These are phyloP conservation scores for Daldinia bambusicola DNA, from an alignment of 495 filamentous ascomycete species.

Conservation along the genomic window DNA sequence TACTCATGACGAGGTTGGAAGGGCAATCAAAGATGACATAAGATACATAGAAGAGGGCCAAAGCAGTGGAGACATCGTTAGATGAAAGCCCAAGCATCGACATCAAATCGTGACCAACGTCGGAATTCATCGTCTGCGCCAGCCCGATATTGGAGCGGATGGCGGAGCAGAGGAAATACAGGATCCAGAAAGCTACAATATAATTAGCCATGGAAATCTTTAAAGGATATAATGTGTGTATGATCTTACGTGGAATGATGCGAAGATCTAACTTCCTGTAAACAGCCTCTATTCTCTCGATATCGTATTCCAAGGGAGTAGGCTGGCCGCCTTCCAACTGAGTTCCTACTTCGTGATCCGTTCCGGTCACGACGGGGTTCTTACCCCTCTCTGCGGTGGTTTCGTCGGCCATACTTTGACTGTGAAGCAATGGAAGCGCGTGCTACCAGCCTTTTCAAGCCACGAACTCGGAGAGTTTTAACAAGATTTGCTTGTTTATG, in stretches of 20 bases:
- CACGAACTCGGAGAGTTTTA: constrained; percentile 5
- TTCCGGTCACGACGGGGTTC: constrained; percentile 34
- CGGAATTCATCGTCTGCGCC: constrained; percentile 87
- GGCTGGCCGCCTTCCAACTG: constrained; percentile 28
- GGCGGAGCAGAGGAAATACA: constrained; percentile 92
- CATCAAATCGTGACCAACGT: constrained; percentile 72
- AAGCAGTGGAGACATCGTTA: constrained; percentile 80
- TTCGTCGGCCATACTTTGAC: constrained; percentile 59
- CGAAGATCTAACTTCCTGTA: constrained; percentile 84
- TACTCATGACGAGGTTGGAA: constrained; percentile 89
- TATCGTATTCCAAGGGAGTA: constrained; percentile 54
- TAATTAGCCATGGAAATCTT: constrained; percentile 11
- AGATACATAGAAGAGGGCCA: constrained; percentile 89
- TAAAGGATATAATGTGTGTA: background rate
- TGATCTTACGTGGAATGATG: constrained; percentile 73
- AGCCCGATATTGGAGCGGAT: constrained; percentile 91
- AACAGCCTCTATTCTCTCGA: constrained; percentile 69
- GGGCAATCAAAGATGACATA: constrained; percentile 92
- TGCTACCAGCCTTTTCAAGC: constrained; percentile 58
- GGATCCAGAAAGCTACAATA: constrained; percentile 80
- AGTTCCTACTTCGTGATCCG: constrained; percentile 31
- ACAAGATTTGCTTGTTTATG: background rate
- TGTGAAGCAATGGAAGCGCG: constrained; percentile 63
- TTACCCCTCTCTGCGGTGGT: constrained; percentile 45
- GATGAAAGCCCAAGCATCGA: constrained; percentile 71